Evolutionary conservation across 1,284 basidiomycete genomes (phyloP).

Genomic region (Peniophora sp.): DNA sequence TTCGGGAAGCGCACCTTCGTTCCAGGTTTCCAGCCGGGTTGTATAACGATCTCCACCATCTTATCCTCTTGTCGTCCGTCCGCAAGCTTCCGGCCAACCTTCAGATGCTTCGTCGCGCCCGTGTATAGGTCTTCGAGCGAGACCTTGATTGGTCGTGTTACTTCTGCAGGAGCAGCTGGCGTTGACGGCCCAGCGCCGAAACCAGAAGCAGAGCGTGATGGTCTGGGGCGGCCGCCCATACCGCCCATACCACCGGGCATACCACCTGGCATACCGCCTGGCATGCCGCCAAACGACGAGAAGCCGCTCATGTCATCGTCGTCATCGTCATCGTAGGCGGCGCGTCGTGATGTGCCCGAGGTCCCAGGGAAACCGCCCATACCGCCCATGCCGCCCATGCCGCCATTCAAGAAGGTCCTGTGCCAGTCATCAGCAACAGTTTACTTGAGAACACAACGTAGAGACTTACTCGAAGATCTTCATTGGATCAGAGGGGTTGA

Average conservation of each 20-base stretch:
- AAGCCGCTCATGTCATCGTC: conserved; percentile 33
- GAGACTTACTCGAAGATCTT: conserved; percentile 78
- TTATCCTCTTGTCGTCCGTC: conserved; percentile 82
- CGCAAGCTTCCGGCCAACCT: conserved; percentile 71
- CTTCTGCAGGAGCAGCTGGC: conserved; percentile 47
- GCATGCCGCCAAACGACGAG: conserved; percentile 34
- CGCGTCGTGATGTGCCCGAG: conserved; percentile 13
- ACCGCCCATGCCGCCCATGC: conserved; percentile 32
- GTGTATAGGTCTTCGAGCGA: conserved; percentile 88
- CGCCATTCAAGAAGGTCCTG: conserved; percentile 63
- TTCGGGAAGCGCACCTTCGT: conserved; percentile 88
- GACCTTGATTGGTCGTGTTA: conserved; percentile 79
- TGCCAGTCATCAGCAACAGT: background rate
- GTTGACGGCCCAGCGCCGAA: conserved; percentile 10
- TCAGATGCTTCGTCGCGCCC: conserved; percentile 86
- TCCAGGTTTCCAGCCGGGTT: conserved; percentile 83
- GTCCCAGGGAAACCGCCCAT: conserved; percentile 30
- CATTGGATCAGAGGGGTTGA: conserved; percentile 77
- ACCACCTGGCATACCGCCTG: conserved; percentile 46
- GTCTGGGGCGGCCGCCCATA: conserved; percentile 11
- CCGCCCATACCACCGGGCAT: no score
- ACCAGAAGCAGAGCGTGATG: conserved; percentile 9
- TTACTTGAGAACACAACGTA: conserved; percentile 29
- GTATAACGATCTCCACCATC: conserved; percentile 83
- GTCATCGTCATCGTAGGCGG: conserved; percentile 45